Percentiles rank a stretch among this genome's conserved stretches.
Evolutionary conservation across 495 filamentous ascomycete genomes (phyloP).

Genomic region (Lepidopterella palustris): DNA sequence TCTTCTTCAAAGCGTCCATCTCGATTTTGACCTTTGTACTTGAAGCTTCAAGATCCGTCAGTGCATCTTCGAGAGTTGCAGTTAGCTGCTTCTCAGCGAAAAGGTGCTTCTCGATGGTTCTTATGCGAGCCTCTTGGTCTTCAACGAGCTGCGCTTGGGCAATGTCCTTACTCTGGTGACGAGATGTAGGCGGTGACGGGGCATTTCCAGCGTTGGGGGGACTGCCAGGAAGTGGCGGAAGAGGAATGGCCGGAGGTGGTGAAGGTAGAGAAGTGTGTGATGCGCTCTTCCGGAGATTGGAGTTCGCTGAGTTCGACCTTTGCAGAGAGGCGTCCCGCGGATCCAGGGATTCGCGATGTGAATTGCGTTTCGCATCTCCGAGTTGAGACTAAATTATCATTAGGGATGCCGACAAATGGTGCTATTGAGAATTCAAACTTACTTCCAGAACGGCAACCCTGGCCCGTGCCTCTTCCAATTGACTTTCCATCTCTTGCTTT

Average conservation of each 20-base stretch:
- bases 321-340: slow-evolving; percentile 46
- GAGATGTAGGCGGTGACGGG: slow-evolving; percentile 44
- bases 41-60: slow-evolving; percentile 84
- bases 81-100: slow-evolving; percentile 95
- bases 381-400: slow-evolving; percentile 46
- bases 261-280: slow-evolving; percentile 82
- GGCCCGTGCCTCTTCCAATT: slow-evolving; percentile 55
- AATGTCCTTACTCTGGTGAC: slow-evolving; percentile 78
- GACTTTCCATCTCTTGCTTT: slow-evolving; percentile 47
- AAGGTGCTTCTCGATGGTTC: slow-evolving; percentile 94
- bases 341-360: slow-evolving; percentile 36
- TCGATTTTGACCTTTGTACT: slow-evolving; percentile 80
- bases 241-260: slow-evolving; percentile 83
- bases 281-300: slow-evolving; percentile 76
- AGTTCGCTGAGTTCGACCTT: slow-evolving; percentile 71
- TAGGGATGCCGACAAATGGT: background rate
- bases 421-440: slow-evolving; percentile 36
- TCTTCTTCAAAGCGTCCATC: slow-evolving; percentile 82
- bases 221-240: slow-evolving; percentile 73
- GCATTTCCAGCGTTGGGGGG: slow-evolving; percentile 29
- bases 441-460: slow-evolving; percentile 63
- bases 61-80: slow-evolving; percentile 85
- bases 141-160: slow-evolving; percentile 69
- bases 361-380: slow-evolving; percentile 43
- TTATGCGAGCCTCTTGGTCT: slow-evolving; percentile 90